Evolutionary conservation across 2,329 filamentous ascomycete species (phyloP), one percentile per base, ranked within the genome.

Genomic region (Fusarium napiforme): DNA sequence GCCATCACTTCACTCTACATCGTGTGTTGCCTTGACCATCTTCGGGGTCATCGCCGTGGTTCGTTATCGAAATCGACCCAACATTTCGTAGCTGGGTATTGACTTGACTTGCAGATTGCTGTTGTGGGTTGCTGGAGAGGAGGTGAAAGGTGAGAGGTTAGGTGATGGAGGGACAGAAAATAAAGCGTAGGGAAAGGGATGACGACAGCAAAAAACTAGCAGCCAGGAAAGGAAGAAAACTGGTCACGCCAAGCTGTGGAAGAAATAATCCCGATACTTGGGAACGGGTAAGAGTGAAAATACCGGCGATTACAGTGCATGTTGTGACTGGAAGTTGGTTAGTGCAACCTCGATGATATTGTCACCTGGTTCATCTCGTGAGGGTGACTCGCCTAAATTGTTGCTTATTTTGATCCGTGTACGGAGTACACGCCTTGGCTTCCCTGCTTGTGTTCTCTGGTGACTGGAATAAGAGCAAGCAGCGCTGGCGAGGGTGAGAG

Each of bases 151-250:
- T 59, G 40, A 59, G 46, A 64, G 39, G 59, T 36, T 36, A 69
- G 43, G 50, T 68, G 64, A 68, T 64, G 60, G 60, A 74, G 69
- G 67, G 66, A 78, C 67, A 76, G 67, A 76, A 71, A 70, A 76
- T 73, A 76, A 77, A 74, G 64, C 64, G 68, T 47, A 60, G 61
- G 65, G 53, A 56, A 39, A 68, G 52, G 65, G 65, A 76, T 70
- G 75, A 75, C 69, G 64, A 64, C 68, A 67, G 23, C 18, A 50
- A 30, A 45, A 40, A 64, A 32, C 26, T 26, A 40, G 23, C 36
- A 61, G 47, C 14, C 34, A 40, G 36, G 19, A 47, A 36, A 28
- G 36, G 23, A 43, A 49, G 28, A 28, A 56, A 45, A 56, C 58
- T 71, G 58, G 46, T 59, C 47, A 56, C 53, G 61, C 59, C 39